Conservation (phyloP, 2,329 filamentous ascomycete genomes). For the Exophiala spinifera region DNA sequence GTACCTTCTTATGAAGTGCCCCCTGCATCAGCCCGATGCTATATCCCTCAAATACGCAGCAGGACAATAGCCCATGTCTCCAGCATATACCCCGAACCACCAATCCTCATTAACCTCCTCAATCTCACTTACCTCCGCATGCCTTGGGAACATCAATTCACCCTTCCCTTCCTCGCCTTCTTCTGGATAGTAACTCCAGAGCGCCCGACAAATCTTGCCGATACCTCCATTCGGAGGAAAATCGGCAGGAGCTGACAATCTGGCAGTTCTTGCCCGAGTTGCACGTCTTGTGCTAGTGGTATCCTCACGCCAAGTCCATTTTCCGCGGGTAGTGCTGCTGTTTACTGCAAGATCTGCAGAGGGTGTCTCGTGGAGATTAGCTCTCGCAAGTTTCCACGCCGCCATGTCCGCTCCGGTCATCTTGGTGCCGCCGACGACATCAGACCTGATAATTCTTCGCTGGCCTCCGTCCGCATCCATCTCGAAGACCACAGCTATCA, state of each 20-base stretch:
- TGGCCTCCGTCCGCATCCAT: constrained; percentile 62
- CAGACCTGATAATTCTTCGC: constrained; percentile 64
- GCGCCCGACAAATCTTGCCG: constrained; percentile 61
- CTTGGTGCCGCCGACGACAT: constrained; percentile 73
- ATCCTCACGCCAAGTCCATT: constrained; percentile 30
- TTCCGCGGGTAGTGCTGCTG: constrained; percentile 11
- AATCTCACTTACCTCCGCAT: constrained; percentile 77
- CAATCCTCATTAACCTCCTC: constrained; percentile 89
- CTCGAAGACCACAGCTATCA: constrained; percentile 75
- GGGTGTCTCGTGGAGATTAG: constrained; percentile 7
- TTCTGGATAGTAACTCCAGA: constrained; percentile 76
- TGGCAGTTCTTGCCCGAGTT: constrained; percentile 14
- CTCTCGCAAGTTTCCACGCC: constrained; percentile 22
- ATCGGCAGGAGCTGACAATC: constrained; percentile 10
- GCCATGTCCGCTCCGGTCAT: constrained; percentile 58
- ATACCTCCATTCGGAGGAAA: constrained; percentile 76
- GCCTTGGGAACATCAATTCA: constrained; percentile 78
- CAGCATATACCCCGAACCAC: constrained; percentile 84
- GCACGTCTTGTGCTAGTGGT: constrained; percentile 12
- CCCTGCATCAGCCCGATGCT: neutral
- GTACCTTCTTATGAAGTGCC: too few relatives aligned
- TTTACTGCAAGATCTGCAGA: neutral
- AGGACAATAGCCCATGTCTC: constrained; percentile 74
- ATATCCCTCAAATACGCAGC: constrained; percentile 65
- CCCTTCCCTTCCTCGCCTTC: constrained; percentile 45